phyloP scores from a whole-genome alignment of 352 stramenopile genomes.

The Thalassiosira ordinaria region DNA sequence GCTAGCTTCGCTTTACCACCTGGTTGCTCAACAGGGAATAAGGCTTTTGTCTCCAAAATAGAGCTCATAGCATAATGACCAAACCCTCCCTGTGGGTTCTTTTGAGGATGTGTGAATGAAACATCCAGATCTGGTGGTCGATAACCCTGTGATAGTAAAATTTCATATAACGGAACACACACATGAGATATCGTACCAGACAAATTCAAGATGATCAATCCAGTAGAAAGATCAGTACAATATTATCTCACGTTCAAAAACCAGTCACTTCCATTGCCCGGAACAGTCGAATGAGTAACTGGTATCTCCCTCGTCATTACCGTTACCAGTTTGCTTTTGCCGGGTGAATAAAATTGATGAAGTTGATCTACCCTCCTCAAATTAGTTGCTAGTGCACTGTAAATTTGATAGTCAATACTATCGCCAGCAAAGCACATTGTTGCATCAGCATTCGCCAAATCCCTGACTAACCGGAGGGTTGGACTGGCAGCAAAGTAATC shows the following conservation, averaged over 20 bases:
- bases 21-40: background rate
- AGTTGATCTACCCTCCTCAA: conserved; percentile 29
- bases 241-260: conserved; percentile 14
- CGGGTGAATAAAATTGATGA: conserved; percentile 16
- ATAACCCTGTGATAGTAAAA: too few species aligned
- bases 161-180: too few species aligned
- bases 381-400: conserved; percentile 32
- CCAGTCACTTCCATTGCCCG: conserved; percentile 7
- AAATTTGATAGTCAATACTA: conserved; percentile 49
- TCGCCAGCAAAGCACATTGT: conserved; percentile 39
- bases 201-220: too few species aligned
- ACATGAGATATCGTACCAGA: background rate
- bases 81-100: conserved; percentile 17
- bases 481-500: conserved; percentile 28
- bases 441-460: conserved; percentile 28
- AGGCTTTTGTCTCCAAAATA: conserved; percentile 41
- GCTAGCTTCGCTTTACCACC: conserved; percentile 1
- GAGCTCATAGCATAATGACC: conserved; percentile 20
- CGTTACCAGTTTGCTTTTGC: background rate
- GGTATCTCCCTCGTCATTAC: conserved; percentile 21
- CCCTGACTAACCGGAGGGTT: conserved; percentile 20
- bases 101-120: background rate
- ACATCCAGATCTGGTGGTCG: conserved; percentile 14
- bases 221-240: background rate
- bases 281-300: conserved; percentile 9